These are phyloP conservation scores for Epichloe uncinata DNA, from an alignment of 2,329 filamentous ascomycete genomes.

Conservation along the genomic window DNA sequence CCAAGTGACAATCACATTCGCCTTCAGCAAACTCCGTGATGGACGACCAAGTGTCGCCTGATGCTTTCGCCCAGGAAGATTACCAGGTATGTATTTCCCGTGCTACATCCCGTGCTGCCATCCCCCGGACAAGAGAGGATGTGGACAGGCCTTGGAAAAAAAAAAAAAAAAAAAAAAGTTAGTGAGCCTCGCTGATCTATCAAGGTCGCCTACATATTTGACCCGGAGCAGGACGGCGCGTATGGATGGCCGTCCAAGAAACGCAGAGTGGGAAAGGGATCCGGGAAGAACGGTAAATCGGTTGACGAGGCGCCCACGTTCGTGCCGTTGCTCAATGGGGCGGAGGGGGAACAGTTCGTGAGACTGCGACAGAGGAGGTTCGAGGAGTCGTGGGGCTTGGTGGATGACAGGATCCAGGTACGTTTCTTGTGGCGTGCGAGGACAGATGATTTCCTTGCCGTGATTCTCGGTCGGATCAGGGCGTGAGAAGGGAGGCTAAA, in stretches of 20 bases:
- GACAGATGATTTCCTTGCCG: background rate
- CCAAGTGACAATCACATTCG: background rate
- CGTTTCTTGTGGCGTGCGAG: background rate
- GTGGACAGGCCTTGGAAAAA: no score
- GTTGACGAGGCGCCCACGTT: slow-evolving; percentile 23
- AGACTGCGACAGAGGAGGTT: slow-evolving; percentile 46
- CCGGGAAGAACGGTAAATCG: slow-evolving; percentile 9
- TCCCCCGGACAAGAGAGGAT: no score
- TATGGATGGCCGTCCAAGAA: slow-evolving; percentile 38
- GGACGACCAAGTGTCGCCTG: slow-evolving; percentile 9
- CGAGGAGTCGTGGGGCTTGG: slow-evolving; percentile 47
- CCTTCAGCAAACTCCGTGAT: slow-evolving; percentile 8
- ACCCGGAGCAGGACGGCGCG: slow-evolving; percentile 29
- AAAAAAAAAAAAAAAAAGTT: no score
- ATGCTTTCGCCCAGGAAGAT: slow-evolving; percentile 26
- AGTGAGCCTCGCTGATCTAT: no score
- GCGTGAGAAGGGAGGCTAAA: background rate
- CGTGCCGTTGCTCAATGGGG: slow-evolving; percentile 39
- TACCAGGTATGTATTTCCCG: slow-evolving; percentile 24
- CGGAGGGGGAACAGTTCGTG: slow-evolving; percentile 35
- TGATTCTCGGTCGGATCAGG: background rate
- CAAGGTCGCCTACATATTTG: slow-evolving; percentile 12
- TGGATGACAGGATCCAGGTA: slow-evolving; percentile 49
- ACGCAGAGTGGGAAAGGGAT: slow-evolving; percentile 36
- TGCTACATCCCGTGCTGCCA: background rate